These are phyloP conservation scores for Alternaria longipes DNA, from an alignment of 2,329 filamentous ascomycete genomes.

Conservation along the genomic window DNA sequence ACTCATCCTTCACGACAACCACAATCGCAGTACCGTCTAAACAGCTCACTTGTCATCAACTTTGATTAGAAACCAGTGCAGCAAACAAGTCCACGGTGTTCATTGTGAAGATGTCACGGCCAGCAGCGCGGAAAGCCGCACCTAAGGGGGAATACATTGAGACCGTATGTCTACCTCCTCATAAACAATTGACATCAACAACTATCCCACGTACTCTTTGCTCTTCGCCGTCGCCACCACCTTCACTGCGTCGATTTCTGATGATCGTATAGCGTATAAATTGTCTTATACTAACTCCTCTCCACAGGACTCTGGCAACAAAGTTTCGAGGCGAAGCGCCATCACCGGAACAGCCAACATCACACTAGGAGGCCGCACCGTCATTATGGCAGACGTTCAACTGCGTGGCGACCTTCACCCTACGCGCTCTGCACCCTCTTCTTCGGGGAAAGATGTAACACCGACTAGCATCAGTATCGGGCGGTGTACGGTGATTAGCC, in stretches of 20 bases:
- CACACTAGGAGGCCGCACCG: slow-evolving; percentile 91
- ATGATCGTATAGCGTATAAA: background rate
- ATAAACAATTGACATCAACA: background rate
- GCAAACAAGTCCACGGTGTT: background rate
- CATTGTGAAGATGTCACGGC: slow-evolving; percentile 52
- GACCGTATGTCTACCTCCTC: slow-evolving; percentile 70
- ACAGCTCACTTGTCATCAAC: background rate
- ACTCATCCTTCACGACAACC: slow-evolving; percentile 1
- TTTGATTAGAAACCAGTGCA: background rate
- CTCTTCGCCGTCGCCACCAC: background rate
- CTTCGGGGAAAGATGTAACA: slow-evolving; percentile 44
- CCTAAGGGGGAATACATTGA: slow-evolving; percentile 95
- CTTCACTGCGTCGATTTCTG: background rate
- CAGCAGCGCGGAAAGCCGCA: slow-evolving; percentile 63
- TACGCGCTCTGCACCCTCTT: slow-evolving; percentile 48
- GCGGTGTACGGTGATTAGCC: slow-evolving; percentile 87
- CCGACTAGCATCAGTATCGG: slow-evolving; percentile 80
- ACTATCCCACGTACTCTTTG: background rate
- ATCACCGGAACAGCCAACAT: slow-evolving; percentile 98
- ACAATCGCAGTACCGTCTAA: background rate
- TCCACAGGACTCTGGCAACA: slow-evolving; percentile 91
- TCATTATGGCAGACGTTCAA: slow-evolving; percentile 94
- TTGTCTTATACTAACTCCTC: background rate
- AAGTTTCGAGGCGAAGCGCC: slow-evolving; percentile 89
- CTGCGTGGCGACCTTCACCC: slow-evolving; percentile 84